Conservation (phyloP, 441 rosid species). For the Flueggea neowawraea region DNA sequence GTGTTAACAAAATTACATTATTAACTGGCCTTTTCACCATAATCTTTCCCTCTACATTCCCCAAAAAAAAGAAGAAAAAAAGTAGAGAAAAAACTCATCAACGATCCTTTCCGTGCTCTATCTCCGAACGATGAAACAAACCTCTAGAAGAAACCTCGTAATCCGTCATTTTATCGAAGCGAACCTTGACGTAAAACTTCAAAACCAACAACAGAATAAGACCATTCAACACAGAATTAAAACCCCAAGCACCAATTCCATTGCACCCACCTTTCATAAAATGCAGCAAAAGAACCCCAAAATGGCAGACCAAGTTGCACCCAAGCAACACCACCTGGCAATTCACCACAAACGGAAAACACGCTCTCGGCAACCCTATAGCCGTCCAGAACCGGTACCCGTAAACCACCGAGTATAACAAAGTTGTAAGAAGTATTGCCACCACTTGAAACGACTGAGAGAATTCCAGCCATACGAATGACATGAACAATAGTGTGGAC, state of each 20-base stretch:
- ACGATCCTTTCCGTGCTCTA: no score
- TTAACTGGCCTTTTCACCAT: no score
- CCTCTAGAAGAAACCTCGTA: no score
- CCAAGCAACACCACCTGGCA: conserved; percentile 64
- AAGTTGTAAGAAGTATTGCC: conserved; percentile 61
- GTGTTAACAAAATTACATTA: no score
- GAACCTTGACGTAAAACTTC: conserved; percentile 51
- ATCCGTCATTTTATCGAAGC: conserved; percentile 1
- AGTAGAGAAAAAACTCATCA: no score
- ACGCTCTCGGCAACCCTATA: conserved; percentile 64
- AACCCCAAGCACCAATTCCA: conserved; percentile 83
- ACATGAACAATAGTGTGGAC: conserved; percentile 50
- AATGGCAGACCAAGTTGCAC: conserved; percentile 70
- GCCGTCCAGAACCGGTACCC: conserved; percentile 85
- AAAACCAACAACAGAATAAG: conserved; percentile 50
- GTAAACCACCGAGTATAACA: conserved; percentile 61
- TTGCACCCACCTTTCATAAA: conserved; percentile 83
- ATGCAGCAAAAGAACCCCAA: conserved; percentile 63
- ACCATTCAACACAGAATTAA: conserved; percentile 63
- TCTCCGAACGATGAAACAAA: no score
- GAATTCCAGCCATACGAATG: conserved; percentile 83
- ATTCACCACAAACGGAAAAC: conserved; percentile 57
- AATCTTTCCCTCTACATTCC: background rate
- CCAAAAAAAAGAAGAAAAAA: background rate
- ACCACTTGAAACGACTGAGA: conserved; percentile 85